Base-by-base conservation (phyloP, 139 green algal genomes). In the Chlorella sorokiniana region DNA sequence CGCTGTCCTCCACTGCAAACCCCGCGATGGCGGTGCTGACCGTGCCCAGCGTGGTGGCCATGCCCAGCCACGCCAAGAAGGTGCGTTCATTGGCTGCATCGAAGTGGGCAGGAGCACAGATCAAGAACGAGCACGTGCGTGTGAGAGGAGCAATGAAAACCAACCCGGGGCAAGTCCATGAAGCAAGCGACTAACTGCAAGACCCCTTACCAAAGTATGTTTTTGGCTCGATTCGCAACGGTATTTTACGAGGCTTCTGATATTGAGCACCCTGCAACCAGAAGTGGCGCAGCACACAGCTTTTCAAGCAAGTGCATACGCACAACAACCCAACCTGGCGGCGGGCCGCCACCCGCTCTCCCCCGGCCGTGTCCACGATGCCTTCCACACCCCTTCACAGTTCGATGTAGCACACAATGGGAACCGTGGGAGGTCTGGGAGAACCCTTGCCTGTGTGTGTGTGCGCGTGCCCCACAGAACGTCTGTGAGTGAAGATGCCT, bases 201-300 rank as follows among this genome's bases (percentile, higher is more conserved):
- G 8, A 1, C 4, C 25, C 54, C 68, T 67, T 71, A 97, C 94
- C 93, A 84, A 97, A 97, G 69, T 93, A 98, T 8, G 90, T 95
- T 76, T 98, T 98, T 22, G 94, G 94, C 84, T 98, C 94, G 29
- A 98, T 94, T 0, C 94, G 85, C 83, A 97, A 89, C 4, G 94
- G 94, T 31, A 96, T 88, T 44, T 92, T 93, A 25, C 94, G 86
- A 1, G 93, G 92, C 31, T 94, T 78, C 84, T 97, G 93, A 38
- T 92, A 87, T 8, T 85, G 41, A 4, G 92, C 92, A 1, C 92
- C 92, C 73, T 83, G 64, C 65, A 67, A 31, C 48, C 48, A 56
- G 48, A 16, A 16, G 11, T 56, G 14, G 48, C 16, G 48, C 48
- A 16, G 48, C 48, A 16, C n/a, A n/a, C n/a, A n/a, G n/a, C n/a